Evolutionary conservation across 805 yeast species (phyloP).

Genomic region (Metschnikowia gruessii): DNA sequence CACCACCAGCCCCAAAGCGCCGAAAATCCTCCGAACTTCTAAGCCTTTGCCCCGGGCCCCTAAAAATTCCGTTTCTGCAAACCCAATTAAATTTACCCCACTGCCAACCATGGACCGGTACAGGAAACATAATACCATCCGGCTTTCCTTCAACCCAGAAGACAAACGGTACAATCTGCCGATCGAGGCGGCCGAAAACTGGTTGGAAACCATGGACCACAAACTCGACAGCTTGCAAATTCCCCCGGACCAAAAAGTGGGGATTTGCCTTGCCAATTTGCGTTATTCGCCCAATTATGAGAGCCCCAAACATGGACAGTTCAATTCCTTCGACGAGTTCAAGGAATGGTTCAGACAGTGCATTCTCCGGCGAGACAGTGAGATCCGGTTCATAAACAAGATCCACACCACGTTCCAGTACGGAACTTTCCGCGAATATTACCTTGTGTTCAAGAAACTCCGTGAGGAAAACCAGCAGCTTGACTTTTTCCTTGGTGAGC

Average conservation of each 20-base stretch:
- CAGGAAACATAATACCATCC: neutral
- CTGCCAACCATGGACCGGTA: neutral
- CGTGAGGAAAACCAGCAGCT: constrained; percentile 8
- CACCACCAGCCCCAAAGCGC: too few relatives aligned
- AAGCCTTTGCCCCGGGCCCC: too few relatives aligned
- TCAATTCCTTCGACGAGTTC: constrained; percentile 6
- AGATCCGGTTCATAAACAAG: constrained; percentile 2
- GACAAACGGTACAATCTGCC: constrained; percentile 4
- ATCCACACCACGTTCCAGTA: constrained; percentile 1
- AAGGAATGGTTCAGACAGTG: constrained; percentile 6
- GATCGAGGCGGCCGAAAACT: constrained; percentile 2
- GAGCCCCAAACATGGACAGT: constrained; percentile 5
- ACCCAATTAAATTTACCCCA: too few relatives aligned
- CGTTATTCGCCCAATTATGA: constrained; percentile 2
- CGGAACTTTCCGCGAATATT: constrained; percentile 4
- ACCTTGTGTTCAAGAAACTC: constrained; percentile 3
- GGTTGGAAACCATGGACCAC: constrained; percentile 3
- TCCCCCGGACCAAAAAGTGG: constrained; percentile 2
- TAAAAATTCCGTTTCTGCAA: too few relatives aligned
- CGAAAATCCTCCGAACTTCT: too few relatives aligned
- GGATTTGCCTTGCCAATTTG: constrained; percentile 6
- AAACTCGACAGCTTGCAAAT: neutral
- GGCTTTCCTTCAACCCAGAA: neutral
- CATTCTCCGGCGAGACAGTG: neutral
- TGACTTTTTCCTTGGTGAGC: constrained; percentile 1